phyloP scores from a whole-genome alignment of 257 asterid genomes.

The Scutellaria barbata region DNA sequence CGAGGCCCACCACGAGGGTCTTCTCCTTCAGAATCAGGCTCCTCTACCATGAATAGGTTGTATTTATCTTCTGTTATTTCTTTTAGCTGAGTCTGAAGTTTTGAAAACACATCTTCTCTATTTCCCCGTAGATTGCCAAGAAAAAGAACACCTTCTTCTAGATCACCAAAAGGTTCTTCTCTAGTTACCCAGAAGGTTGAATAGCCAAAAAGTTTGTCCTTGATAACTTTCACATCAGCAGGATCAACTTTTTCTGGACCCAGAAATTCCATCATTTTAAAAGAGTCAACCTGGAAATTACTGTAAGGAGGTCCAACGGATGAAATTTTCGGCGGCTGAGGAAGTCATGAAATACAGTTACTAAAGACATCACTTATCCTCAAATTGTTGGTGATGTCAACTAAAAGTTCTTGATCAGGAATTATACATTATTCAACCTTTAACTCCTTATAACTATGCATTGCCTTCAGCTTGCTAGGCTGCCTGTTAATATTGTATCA shows the following conservation, averaged over 20 bases:
- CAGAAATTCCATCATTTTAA: slow-evolving; percentile 86
- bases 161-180: slow-evolving; percentile 92
- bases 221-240: slow-evolving; percentile 73
- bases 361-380: slow-evolving; percentile 27
- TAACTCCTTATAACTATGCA: background rate
- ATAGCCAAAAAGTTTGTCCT: slow-evolving; percentile 89
- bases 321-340: slow-evolving; percentile 56
- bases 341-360: slow-evolving; percentile 13
- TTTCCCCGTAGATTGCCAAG: slow-evolving; percentile 91
- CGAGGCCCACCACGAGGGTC: slow-evolving; percentile 99
- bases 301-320: slow-evolving; percentile 63
- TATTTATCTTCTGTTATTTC: slow-evolving; percentile 86
- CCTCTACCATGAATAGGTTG: slow-evolving; percentile 94
- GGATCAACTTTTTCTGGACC: slow-evolving; percentile 97
- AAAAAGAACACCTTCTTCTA: slow-evolving; percentile 88
- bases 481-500: background rate
- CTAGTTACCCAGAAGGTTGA: slow-evolving; percentile 93
- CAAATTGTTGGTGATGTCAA: background rate
- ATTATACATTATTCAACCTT: slow-evolving; percentile 6
- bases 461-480: background rate
- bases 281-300: slow-evolving; percentile 88
- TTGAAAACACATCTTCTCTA: slow-evolving; percentile 76
- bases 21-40: slow-evolving; percentile 86
- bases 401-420: slow-evolving; percentile 4
- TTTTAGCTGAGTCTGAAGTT: slow-evolving; percentile 72